phyloP scores from a whole-genome alignment of 2,329 filamentous ascomycete species.

The Dendryphion nanum region DNA sequence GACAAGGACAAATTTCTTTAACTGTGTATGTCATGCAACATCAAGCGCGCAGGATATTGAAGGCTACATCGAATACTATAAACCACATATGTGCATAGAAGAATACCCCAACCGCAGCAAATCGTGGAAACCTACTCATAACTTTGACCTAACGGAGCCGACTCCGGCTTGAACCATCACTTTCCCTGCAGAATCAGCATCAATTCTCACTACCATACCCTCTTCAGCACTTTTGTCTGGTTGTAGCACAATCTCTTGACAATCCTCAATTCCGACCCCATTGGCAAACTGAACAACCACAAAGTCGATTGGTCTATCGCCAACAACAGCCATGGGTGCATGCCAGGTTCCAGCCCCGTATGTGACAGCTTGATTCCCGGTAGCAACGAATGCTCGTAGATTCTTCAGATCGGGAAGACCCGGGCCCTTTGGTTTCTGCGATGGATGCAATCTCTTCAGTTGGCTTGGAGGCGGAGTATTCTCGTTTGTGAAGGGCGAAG shows the following conservation, averaged over 20 bases:
- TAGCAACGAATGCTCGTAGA: slow-evolving; percentile 75
- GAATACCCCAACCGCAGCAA: no score
- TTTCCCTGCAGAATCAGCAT: slow-evolving; percentile 29
- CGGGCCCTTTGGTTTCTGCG: slow-evolving; percentile 42
- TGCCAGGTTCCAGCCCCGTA: slow-evolving; percentile 94
- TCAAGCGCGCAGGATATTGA: no score
- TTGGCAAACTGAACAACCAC: slow-evolving; percentile 83
- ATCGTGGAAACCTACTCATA: no score
- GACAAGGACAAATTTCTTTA: no score
- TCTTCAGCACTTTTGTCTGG: slow-evolving; percentile 23
- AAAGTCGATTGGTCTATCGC: slow-evolving; percentile 71
- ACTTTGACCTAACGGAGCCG: slow-evolving; percentile 29
- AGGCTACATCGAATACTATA: no score
- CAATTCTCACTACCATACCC: slow-evolving; percentile 34
- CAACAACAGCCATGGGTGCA: slow-evolving; percentile 90
- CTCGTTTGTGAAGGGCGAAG: slow-evolving; percentile 53
- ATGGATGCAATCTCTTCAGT: slow-evolving; percentile 27
- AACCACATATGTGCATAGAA: no score
- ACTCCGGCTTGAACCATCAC: slow-evolving; percentile 36
- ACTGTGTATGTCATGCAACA: no score
- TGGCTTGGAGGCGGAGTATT: slow-evolving; percentile 36
- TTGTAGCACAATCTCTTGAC: slow-evolving; percentile 68
- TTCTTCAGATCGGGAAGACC: slow-evolving; percentile 71
- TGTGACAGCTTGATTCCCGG: slow-evolving; percentile 78
- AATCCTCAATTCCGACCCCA: slow-evolving; percentile 79